Conservation (phyloP, 495 filamentous ascomycete species). For the Tuber magnatum region DNA sequence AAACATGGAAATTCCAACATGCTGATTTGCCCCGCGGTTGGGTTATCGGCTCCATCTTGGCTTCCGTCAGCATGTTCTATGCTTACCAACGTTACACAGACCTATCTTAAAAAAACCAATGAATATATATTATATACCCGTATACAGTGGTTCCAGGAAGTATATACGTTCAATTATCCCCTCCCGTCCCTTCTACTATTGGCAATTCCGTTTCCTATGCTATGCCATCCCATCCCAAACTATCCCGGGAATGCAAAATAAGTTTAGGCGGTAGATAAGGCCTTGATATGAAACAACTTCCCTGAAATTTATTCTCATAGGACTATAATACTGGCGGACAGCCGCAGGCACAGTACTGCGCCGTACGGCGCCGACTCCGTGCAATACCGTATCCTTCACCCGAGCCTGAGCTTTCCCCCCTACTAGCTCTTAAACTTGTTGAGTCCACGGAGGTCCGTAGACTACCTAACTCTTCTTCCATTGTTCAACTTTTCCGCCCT, state of each 20-base stretch:
- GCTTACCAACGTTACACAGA: not conserved
- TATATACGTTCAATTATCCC: not conserved
- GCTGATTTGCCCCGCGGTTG: not conserved
- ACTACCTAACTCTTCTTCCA: not conserved
- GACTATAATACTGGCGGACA: not conserved
- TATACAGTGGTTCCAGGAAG: no score
- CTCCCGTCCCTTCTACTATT: not conserved
- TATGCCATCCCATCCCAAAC: not conserved
- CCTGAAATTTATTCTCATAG: not conserved
- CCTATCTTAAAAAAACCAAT: not conserved
- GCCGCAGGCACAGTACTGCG: not conserved
- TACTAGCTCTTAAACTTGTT: not conserved
- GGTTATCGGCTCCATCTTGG: not conserved
- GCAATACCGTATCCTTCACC: not conserved
- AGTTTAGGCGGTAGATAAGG: not conserved
- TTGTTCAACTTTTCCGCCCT: not conserved
- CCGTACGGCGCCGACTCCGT: not conserved
- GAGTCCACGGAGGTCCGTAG: not conserved
- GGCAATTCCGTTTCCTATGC: not conserved
- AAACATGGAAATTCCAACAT: not conserved
- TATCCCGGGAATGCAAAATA: not conserved
- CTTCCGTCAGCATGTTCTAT: not conserved
- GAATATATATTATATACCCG: no score
- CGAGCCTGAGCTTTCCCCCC: not conserved
- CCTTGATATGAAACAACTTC: not conserved